Percentiles rank a stretch among this genome's conserved stretches.
Evolutionary conservation across 1,284 basidiomycete species (phyloP).

Genomic region (Cryptococcus floricola): DNA sequence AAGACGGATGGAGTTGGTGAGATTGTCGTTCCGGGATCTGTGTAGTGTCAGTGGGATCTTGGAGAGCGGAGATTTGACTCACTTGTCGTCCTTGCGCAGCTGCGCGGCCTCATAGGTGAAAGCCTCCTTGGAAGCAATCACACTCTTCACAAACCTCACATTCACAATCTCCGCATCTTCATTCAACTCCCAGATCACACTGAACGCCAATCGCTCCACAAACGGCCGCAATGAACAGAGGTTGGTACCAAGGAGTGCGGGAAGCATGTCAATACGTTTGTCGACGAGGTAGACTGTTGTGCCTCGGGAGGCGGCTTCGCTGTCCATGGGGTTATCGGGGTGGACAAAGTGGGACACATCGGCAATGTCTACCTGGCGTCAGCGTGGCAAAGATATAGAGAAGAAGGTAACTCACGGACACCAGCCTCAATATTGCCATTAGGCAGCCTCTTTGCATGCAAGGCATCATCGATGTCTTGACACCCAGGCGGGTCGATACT

Average conservation of each 20-base stretch:
- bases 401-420: constrained; percentile 69
- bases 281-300: constrained; percentile 99
- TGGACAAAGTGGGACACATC: constrained; percentile 97
- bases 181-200: constrained; percentile 90
- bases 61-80: constrained; percentile 39
- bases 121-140: constrained; percentile 93
- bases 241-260: constrained; percentile 89
- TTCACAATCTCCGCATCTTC: constrained; percentile 83
- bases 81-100: constrained; percentile 86
- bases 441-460: constrained; percentile 84
- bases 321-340: constrained; percentile 93
- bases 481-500: constrained; percentile 97
- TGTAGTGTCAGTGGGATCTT: neutral
- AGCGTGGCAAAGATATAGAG: neutral
- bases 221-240: constrained; percentile 88
- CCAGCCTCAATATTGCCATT: constrained; percentile 97
- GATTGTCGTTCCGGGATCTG: constrained; percentile 70
- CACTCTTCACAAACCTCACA: constrained; percentile 89
- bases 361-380: constrained; percentile 73
- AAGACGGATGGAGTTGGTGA: constrained; percentile 84
- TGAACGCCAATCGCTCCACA: constrained; percentile 94
- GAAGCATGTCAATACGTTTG: constrained; percentile 98
- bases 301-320: constrained; percentile 88
- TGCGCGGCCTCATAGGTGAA: constrained; percentile 99
- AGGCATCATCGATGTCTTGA: constrained; percentile 97